Base-by-base conservation (phyloP, 2,329 filamentous ascomycete genomes). In the Kalmusia sp. region DNA sequence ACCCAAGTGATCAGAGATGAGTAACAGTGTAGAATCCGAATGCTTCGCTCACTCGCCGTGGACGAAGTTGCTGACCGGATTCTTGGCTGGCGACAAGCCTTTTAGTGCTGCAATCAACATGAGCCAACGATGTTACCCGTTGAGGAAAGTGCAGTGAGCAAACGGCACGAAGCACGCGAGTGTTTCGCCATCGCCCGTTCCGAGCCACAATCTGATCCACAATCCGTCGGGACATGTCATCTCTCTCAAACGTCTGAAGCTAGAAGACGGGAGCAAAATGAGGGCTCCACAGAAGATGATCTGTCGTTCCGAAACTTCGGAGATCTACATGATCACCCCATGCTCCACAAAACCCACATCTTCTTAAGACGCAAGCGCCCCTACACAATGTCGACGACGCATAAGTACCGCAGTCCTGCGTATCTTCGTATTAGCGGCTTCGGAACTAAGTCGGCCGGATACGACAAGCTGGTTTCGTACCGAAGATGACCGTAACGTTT, bases 81-180 rank as follows among this genome's bases (percentile, higher is more conserved):
- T 28, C n/a, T 37, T 47, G 15, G 43, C 37, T 28, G 22, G n/a
- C 15, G 46, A 39, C 46, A 49, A 49, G 46, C 33, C 22, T 49
- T 49, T 49, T 49, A 49, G 33, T 31, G 25, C 34, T 11, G 46
- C 11, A 38, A 39, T 48, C 45, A 6, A 48, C 45, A 15, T 8
- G 15, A n/a, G 14, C 14, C 6, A n/a, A 25, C 12, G 22, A 8
- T 17, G 28, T 19, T 38, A 9, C 45, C 45, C 15, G 28, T 25
- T 33, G 6, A 24, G 30, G 28, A 47, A 34, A 45, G 27, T 31
- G 14, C 7, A 40, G 12, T 21, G 25, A 17, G 40, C 17, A 4
- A 21, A 19, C 4, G 14, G 8, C 14, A 27, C 5, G 15, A 43
- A 22, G n/a, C n/a, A n/a, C n/a, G n/a, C n/a, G n/a, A n/a, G n/a